Conservation (phyloP, 1,139 yeast genomes). For the Pichia sp. region DNA sequence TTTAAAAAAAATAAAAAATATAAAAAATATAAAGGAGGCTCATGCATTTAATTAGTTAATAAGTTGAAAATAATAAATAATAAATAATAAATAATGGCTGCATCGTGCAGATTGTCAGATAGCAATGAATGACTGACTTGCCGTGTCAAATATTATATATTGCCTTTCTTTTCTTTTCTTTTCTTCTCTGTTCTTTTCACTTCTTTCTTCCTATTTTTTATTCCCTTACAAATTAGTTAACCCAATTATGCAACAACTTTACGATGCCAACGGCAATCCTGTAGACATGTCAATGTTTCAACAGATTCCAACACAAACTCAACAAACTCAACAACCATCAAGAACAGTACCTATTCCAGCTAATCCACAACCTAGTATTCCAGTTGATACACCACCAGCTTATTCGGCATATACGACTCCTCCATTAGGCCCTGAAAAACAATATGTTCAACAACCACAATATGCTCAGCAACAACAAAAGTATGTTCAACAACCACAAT, state of each 20-base stretch:
- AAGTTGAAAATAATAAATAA: too few relatives aligned
- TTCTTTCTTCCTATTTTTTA: too few relatives aligned
- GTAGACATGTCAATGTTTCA: constrained; percentile 1
- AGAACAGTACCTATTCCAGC: neutral
- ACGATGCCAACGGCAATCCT: constrained; percentile 13
- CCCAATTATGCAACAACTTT: constrained; percentile 4
- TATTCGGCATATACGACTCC: neutral
- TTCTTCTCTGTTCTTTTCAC: too few relatives aligned
- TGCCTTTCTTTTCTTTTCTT: too few relatives aligned
- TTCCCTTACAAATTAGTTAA: too few relatives aligned
- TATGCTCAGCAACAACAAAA: neutral
- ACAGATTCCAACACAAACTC: neutral
- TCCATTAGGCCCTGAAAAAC: neutral
- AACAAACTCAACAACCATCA: neutral
- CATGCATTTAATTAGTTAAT: too few relatives aligned
- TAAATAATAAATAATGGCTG: too few relatives aligned
- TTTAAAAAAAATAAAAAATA: too few relatives aligned
- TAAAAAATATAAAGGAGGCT: too few relatives aligned
- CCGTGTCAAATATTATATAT: too few relatives aligned
- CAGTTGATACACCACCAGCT: neutral
- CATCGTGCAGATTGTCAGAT: too few relatives aligned
- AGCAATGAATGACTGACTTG: too few relatives aligned
- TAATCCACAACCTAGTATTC: neutral
- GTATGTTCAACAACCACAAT: neutral
- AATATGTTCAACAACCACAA: neutral